Base-by-base conservation (phyloP, 805 yeast species). In the Diddensiella caesifluorescens region DNA sequence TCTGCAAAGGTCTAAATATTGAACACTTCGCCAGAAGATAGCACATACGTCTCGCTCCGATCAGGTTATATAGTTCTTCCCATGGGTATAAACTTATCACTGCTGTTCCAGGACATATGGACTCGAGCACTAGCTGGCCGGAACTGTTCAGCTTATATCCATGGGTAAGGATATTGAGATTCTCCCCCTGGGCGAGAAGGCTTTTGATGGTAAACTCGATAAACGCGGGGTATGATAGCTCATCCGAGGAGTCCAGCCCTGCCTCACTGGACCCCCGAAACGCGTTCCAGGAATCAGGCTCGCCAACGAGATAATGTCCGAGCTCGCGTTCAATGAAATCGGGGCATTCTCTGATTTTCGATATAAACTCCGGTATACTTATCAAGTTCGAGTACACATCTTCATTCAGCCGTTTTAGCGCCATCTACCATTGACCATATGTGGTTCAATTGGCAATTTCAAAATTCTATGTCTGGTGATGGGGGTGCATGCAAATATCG, bases 1-100 rank as follows among this genome's bases (percentile, higher is more conserved):
- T 37, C 6, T 23, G 34, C 21, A 43, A 25, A 13, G 28, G 22
- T 19, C 25, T n/a, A 21, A 43, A 43, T n/a, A 43, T 19, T 6
- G 45, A 10, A 18, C 32, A 23, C 5, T 34, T 15, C 5, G 28
- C 12, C 26, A 43, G 19, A 6, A 43, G 16, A 21, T 31, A 34
- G 21, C 10, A 15, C 27, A 41, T 27, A 21, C 22, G 22, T 10
- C n/a, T 15, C 4, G 44, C 15, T 6, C 42, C 45, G 5, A 38
- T 19, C 22, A 7, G 28, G 9, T 23, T 15, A 26, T 26, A 21
- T 4, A 41, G 27, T 12, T 25, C n/a, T 22, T 29, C 19, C 44
- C 44, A 39, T 9, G 21, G 37, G 13, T 30, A 18, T 9, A n/a
- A 12, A 5, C 10, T 13, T 22, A 36, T 5, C 7, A 34, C 28